A percentile compares a stretch with the other conserved stretches of the same genome.
Conservation (phyloP, 202 grass and related monocot genomes). For the Bolboschoenoplectus hybrid region DNA sequence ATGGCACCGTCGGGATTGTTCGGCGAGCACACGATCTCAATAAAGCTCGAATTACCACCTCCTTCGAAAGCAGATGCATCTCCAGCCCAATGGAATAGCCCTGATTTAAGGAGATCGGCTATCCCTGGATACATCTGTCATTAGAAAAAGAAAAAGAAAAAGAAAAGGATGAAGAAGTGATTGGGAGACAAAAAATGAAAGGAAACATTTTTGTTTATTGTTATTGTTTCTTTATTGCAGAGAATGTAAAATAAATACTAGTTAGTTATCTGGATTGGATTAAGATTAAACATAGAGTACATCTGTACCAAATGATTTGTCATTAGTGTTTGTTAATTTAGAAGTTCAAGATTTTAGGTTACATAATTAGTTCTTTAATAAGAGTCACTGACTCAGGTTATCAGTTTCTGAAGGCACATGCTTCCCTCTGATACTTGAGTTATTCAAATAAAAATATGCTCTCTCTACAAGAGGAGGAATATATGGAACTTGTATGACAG, state of each 20-base stretch:
- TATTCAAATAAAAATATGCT: conserved; percentile 5
- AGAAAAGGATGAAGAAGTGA: not conserved
- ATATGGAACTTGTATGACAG: not conserved
- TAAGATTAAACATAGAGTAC: not conserved
- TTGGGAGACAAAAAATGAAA: not conserved
- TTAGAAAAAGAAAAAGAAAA: conserved; percentile 1
- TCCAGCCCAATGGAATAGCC: conserved; percentile 84
- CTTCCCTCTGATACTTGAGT: not conserved
- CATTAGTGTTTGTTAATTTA: not conserved
- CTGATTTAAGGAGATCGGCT: conserved; percentile 68
- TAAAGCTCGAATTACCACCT: conserved; percentile 44
- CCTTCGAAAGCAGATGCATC: conserved; percentile 54
- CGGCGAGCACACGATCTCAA: conserved; percentile 89
- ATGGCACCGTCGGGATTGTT: conserved; percentile 88
- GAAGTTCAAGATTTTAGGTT: not conserved
- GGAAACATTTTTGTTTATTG: not conserved
- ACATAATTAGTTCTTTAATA: not conserved
- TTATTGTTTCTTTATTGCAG: not conserved
- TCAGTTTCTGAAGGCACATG: not conserved
- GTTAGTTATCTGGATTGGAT: not conserved
- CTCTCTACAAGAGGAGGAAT: not conserved
- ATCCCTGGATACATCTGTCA: conserved; percentile 78
- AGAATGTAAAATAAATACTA: not conserved
- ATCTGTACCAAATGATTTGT: not conserved
- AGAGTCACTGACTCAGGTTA: not conserved